Base-by-base conservation (phyloP, 2,329 filamentous ascomycete genomes). In the Trichoderma citrinoviride region DNA sequence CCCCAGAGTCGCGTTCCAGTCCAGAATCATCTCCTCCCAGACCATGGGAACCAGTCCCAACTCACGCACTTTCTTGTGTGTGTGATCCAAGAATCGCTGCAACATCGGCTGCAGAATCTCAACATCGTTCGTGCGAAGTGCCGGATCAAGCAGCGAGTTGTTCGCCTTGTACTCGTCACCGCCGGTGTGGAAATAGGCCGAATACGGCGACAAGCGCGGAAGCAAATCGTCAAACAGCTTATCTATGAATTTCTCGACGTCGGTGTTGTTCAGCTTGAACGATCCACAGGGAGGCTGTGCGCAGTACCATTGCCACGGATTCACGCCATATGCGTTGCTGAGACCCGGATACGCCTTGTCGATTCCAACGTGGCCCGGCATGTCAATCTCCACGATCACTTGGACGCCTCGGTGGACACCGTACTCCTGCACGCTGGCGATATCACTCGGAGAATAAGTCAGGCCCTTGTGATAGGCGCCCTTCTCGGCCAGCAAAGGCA, bases 121-220 rank as follows among this genome's bases (percentile, higher is more conserved):
- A 0, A 82, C 79, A 61, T 87, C 80, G 73, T 90, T 92, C 37
- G 88, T 90, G 6, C 82, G 76, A 43, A 96, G 87, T 1, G 86
- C 90, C 5, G 88, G 85, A 73, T 96, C 92, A 12, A 94, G 83
- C 46, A 80, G 80, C 72, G 80, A 82, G 23, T 79, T 75, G 71
- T 93, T 89, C 67, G 82, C 82, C 76, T 95, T 94, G 67, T 96
- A 87, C 79, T 96, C 93, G 72, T 96, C 93, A 62, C 93, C 93
- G 50, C 93, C 93, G 1, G 90, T 90, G 78, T 96, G 92, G 80
- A 94, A 96, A 78, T 94, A 86, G 7, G 86, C 79, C 2, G 89
- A 83, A 75, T 91, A 92, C 0, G 88, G 87, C 8, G 81, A 78
- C 12, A 93, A 76, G 29, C 91, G 83, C 15, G 92, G 92, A 61